Percentiles rank a stretch among this genome's conserved stretches.
Conservation (phyloP, 768 basidiomycete genomes). For the Tricholoma bakamatsutake region DNA sequence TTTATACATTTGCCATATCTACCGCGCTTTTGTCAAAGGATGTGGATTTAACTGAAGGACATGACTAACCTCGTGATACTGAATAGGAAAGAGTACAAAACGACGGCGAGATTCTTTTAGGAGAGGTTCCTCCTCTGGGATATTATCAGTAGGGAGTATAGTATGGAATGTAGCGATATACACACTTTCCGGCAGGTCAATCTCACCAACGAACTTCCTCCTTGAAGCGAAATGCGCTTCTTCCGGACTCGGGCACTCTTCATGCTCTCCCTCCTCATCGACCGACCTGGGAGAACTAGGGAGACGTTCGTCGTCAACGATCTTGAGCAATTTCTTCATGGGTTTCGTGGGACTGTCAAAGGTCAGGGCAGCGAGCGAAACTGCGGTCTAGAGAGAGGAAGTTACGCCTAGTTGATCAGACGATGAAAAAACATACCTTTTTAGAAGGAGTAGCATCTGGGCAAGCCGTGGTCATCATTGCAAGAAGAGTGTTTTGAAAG, state of each 20-base stretch:
- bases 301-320: conserved; percentile 15
- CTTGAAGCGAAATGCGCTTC: conserved; percentile 20
- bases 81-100: conserved; percentile 92
- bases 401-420: conserved; percentile 7
- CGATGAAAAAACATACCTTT: conserved; percentile 29
- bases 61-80: conserved; percentile 74
- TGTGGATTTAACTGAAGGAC: neutral
- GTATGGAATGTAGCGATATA: neutral
- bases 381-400: conserved; percentile 29
- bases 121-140: conserved; percentile 69
- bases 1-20: conserved; percentile 98
- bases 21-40: neutral
- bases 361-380: conserved; percentile 37
- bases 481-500: conserved; percentile 12
- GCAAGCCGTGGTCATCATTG: conserved; percentile 25
- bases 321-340: neutral
- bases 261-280: conserved; percentile 9
- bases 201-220: conserved; percentile 61
- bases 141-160: conserved; percentile 2
- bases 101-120: conserved; percentile 71
- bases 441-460: conserved; percentile 44
- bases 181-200: conserved; percentile 57
- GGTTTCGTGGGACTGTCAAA: conserved; percentile 23
- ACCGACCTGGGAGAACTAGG: conserved; percentile 14
- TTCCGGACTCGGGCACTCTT: neutral